These are phyloP conservation scores for Polygonum maritimum DNA, from an alignment of 148 eudicot species.

Conservation along the genomic window DNA sequence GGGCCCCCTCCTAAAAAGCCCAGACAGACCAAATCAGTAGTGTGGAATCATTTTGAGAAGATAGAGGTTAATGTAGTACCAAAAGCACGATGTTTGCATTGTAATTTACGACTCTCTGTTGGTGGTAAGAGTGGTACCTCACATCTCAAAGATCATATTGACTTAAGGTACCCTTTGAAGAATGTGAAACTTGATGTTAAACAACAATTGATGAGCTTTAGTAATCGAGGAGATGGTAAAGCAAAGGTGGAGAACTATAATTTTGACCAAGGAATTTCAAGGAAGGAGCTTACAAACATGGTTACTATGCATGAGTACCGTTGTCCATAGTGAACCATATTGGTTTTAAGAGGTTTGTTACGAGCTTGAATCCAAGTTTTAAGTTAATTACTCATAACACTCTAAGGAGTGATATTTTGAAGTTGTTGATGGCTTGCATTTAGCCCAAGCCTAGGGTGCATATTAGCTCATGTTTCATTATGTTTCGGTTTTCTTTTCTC, in stretches of 20 bases:
- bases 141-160: not conserved
- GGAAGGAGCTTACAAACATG: not conserved
- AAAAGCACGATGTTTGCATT: not conserved
- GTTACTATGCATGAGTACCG: not conserved
- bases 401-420: too few species aligned
- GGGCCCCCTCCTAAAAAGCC: too few species aligned
- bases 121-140: not conserved
- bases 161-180: too few species aligned
- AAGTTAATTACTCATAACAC: not conserved
- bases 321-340: not conserved
- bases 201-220: not conserved
- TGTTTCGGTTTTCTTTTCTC: too few species aligned
- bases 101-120: not conserved
- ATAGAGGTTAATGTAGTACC: not conserved
- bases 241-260: not conserved
- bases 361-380: not conserved
- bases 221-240: not conserved
- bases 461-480: too few species aligned
- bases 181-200: not conserved
- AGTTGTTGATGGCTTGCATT: too few species aligned
- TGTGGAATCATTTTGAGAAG: not conserved
- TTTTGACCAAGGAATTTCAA: not conserved
- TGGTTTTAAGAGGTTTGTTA: not conserved
- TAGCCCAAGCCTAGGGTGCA: too few species aligned
- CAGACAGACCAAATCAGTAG: not conserved